Conservation (phyloP, 805 yeast genomes). For the Cyberlindnera xishuangbannaensis region DNA sequence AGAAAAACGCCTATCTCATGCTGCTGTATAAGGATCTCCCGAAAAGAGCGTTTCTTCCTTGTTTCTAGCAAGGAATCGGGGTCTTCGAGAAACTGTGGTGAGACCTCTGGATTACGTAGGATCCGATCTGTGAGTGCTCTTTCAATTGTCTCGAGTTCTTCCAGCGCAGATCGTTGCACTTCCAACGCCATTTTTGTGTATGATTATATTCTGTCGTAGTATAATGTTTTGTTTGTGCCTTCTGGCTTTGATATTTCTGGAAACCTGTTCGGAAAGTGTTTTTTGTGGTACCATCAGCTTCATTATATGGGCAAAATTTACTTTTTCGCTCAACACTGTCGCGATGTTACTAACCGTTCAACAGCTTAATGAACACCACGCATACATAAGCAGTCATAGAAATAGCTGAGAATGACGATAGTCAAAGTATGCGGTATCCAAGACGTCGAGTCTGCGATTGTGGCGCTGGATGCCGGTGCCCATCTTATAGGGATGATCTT, state of each 20-base stretch:
- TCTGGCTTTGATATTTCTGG: too few relatives aligned
- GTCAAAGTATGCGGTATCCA: slow-evolving; percentile 85
- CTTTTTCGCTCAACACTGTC: too few relatives aligned
- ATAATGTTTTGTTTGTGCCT: too few relatives aligned
- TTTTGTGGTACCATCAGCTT: too few relatives aligned
- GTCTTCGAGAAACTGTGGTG: slow-evolving; percentile 28
- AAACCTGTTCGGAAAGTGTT: too few relatives aligned
- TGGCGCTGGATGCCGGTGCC: slow-evolving; percentile 68
- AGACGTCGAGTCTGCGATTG: slow-evolving; percentile 59
- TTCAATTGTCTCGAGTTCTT: slow-evolving; percentile 72
- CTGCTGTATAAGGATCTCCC: slow-evolving; percentile 54
- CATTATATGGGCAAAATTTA: too few relatives aligned
- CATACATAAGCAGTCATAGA: not conserved
- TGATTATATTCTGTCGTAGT: not conserved
- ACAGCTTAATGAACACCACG: not conserved
- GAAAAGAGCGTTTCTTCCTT: slow-evolving; percentile 33
- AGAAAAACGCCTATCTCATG: slow-evolving; percentile 58
- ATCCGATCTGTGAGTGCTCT: slow-evolving; percentile 58
- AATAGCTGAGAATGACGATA: slow-evolving; percentile 29
- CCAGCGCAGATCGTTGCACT: slow-evolving; percentile 34
- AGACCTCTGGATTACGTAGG: slow-evolving; percentile 52
- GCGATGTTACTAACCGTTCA: too few relatives aligned
- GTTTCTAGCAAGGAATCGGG: slow-evolving; percentile 29
- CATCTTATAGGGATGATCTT: slow-evolving; percentile 77
- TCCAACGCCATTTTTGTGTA: slow-evolving; percentile 30